These are phyloP conservation scores for Leccinum barrowsii DNA, from an alignment of 768 basidiomycete genomes.

Conservation along the genomic window DNA sequence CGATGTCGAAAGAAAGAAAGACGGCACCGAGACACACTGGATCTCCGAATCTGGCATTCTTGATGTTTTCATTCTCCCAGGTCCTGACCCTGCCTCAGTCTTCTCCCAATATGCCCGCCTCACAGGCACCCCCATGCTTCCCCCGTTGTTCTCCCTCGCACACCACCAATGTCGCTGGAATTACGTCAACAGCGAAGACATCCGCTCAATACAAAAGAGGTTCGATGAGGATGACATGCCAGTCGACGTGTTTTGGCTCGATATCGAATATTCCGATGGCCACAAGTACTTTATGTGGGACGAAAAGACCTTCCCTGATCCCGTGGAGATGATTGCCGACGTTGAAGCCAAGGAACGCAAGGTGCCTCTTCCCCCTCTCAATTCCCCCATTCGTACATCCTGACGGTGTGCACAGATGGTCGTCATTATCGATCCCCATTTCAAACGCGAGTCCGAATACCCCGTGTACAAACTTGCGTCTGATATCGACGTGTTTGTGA, in stretches of 20 bases:
- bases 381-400: neutral
- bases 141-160: constrained; percentile 85
- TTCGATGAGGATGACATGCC: constrained; percentile 97
- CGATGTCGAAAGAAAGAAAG: constrained; percentile 60
- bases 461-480: constrained; percentile 83
- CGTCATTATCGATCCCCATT: constrained; percentile 93
- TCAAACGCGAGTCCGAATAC: constrained; percentile 78
- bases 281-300: constrained; percentile 99
- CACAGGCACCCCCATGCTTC: constrained; percentile 85
- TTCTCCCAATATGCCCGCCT: constrained; percentile 83
- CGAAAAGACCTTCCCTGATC: constrained; percentile 87
- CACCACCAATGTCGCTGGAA: constrained; percentile 99
- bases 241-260: constrained; percentile 95
- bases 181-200: constrained; percentile 86
- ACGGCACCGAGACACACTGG: constrained; percentile 90
- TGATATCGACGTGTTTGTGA: constrained; percentile 79
- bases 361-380: constrained; percentile 39
- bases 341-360: constrained; percentile 84
- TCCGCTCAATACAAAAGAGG: constrained; percentile 75
- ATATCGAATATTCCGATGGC: constrained; percentile 91
- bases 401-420: constrained; percentile 68
- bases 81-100: constrained; percentile 77
- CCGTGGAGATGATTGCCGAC: constrained; percentile 88
- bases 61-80: constrained; percentile 90
- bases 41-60: constrained; percentile 96